Evolutionary conservation across 441 rosid species (phyloP), one percentile per base, ranked within the genome.

Genomic region (California macrophylla): DNA sequence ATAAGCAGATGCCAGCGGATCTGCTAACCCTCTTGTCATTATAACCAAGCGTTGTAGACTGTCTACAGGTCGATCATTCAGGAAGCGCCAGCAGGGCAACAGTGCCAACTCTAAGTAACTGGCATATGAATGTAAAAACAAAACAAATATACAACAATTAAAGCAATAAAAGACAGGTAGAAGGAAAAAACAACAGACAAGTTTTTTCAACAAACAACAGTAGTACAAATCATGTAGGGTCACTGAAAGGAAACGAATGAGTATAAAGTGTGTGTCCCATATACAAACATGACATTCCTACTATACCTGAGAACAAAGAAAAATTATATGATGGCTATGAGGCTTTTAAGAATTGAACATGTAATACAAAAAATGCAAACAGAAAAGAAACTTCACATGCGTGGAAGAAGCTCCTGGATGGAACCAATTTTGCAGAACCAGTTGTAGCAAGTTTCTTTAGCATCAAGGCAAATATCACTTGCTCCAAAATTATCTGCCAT

Each of bases 361-460:
- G 20, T 26, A 28, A n/a, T 62, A 40, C 30, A 45, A 18, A 64
- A 71, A 20, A 30, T 29, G 32, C 21, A 29, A 58, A 63, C 66
- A 67, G 72, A 79, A 77, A 68, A 69, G 68, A 74, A 77, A 78
- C 75, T 76, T 79, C 81, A 93, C 97, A 91, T 85, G 85, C 97
- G 91, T 66, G 95, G 96, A 77, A 91, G 96, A 80, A 93, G 95
- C 79, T 93, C 98, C 74, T 76, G 82, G 62, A 91, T 77, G 24
- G 96, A 86, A 76, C 96, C 88, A 71, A 91, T 85, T 87, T 91
- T 93, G 85, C 78, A 82, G 78, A 91, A 89, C 97, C 98, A 93
- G 79, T 93, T 93, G 78, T 89, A 69, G 85, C 95, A 93, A 61
- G 94, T 91, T 84, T 89, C 98, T 84, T 85, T 93, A 60, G 97